Evolutionary conservation across 202 grass and related monocot species (phyloP).

Genomic region (Zoysia matrella): DNA sequence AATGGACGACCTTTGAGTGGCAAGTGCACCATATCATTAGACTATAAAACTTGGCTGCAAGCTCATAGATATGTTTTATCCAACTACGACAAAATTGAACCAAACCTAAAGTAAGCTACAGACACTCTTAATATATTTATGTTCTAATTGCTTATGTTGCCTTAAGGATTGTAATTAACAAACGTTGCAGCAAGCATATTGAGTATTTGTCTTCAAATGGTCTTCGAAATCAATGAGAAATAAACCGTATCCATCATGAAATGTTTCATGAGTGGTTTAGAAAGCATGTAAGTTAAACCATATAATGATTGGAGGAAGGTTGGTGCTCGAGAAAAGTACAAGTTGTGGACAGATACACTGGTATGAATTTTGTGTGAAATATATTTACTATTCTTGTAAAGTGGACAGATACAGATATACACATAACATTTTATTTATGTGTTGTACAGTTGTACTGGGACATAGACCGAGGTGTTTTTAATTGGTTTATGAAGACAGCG

Average conservation of each 20-base stretch:
- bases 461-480: neutral
- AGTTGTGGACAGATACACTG: too few relatives aligned
- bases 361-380: too few relatives aligned
- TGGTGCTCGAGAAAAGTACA: too few relatives aligned
- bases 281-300: constrained; percentile 7
- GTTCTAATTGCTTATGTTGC: too few relatives aligned
- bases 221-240: neutral
- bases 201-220: neutral
- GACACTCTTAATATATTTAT: too few relatives aligned
- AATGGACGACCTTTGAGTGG: neutral
- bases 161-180: neutral
- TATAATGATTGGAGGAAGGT: too few relatives aligned
- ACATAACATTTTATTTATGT: neutral
- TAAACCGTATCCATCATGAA: neutral
- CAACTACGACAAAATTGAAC: neutral
- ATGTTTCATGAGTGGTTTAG: constrained; percentile 13
- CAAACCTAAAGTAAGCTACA: neutral
- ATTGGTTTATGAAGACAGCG: neutral
- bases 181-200: neutral
- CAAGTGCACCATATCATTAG: neutral
- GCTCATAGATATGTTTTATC: constrained; percentile 1
- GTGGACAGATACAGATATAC: too few relatives aligned
- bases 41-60: constrained; percentile 8
- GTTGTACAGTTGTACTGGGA: neutral
- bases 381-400: too few relatives aligned